Conservation (phyloP, 169 alveolate genomes). For the Plasmodium malariae region DNA sequence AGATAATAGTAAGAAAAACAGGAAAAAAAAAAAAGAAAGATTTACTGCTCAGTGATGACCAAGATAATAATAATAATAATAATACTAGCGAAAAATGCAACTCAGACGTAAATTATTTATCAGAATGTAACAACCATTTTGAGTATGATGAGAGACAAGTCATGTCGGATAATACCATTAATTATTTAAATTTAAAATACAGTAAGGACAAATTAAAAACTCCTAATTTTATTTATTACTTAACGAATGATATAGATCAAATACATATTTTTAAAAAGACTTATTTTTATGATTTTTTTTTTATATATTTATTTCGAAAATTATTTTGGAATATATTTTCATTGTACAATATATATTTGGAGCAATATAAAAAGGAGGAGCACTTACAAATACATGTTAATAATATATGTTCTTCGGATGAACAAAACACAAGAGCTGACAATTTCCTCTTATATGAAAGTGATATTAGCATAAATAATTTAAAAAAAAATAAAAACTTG, state of each 20-base stretch:
- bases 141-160: constrained; percentile 4
- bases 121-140: not conserved
- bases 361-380: not conserved
- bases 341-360: constrained; percentile 34
- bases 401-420: not conserved
- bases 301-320: constrained; percentile 61
- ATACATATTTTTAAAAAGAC: constrained; percentile 45
- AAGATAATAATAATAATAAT: too few species aligned
- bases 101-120: not conserved
- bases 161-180: constrained; percentile 33
- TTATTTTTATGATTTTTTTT: constrained; percentile 73
- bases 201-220: constrained; percentile 7
- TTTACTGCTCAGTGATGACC: too few species aligned
- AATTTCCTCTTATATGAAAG: constrained; percentile 52
- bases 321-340: constrained; percentile 68
- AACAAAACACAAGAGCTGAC: not conserved
- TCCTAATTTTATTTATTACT: constrained; percentile 30
- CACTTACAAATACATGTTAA: not conserved
- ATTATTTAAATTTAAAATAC: constrained; percentile 39
- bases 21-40: constrained; percentile 4
- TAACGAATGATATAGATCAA: constrained; percentile 46
- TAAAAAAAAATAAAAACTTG: constrained; percentile 14
- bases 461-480: constrained; percentile 54
- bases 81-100: not conserved
- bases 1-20: not conserved